Conservation (phyloP, 495 filamentous ascomycete species). For the Peziza echinospora region DNA sequence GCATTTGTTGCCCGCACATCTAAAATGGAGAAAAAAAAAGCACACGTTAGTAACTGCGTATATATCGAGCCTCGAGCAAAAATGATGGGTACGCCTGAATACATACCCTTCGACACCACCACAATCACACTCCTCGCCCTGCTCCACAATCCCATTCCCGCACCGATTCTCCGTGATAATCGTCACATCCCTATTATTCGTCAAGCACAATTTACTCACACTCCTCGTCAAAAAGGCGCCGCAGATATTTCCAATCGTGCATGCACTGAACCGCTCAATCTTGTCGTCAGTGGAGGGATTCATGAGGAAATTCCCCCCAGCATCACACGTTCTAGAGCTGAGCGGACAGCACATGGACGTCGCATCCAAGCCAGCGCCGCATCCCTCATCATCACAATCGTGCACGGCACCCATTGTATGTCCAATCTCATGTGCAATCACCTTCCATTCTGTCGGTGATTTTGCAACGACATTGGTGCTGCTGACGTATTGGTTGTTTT, state of each 20-base stretch:
- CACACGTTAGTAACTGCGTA: too few species aligned
- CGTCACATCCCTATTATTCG: slow-evolving; percentile 59
- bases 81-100: too few species aligned
- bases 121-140: slow-evolving; percentile 89
- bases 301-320: slow-evolving; percentile 68
- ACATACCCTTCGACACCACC: slow-evolving; percentile 45
- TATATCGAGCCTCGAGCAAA: too few species aligned
- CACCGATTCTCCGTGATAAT: slow-evolving; percentile 75
- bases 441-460: slow-evolving; percentile 75
- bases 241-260: slow-evolving; percentile 84
- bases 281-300: slow-evolving; percentile 60
- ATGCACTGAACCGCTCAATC: slow-evolving; percentile 64
- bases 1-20: slow-evolving; percentile 45
- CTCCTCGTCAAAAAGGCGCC: slow-evolving; percentile 65
- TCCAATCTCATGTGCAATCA: slow-evolving; percentile 88
- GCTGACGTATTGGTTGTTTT: slow-evolving; percentile 25
- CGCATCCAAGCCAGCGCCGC: slow-evolving; percentile 35
- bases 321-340: slow-evolving; percentile 45
- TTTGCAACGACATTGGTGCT: slow-evolving; percentile 80
- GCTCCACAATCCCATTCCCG: slow-evolving; percentile 91
- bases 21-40: too few species aligned
- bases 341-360: slow-evolving; percentile 78
- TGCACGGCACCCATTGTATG: slow-evolving; percentile 94
- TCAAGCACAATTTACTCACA: slow-evolving; percentile 54
- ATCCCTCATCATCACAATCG: slow-evolving; percentile 57